Conservation (phyloP, 345 rosid species). For the Populus nigra region DNA sequence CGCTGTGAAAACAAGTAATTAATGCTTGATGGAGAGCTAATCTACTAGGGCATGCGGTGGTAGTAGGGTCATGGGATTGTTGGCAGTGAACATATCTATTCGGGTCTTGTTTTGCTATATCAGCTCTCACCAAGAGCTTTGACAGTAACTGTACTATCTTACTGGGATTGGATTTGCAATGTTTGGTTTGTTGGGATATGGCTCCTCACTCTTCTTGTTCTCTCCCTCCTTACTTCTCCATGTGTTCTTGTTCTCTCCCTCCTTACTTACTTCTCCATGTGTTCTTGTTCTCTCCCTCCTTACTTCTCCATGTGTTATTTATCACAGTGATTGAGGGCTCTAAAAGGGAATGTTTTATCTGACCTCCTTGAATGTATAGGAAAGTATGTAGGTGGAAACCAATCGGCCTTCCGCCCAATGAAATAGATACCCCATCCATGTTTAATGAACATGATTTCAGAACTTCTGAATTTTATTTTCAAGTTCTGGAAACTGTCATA, state of each 20-base stretch:
- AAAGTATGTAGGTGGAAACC: background rate
- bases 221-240: background rate
- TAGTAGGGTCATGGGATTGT: background rate
- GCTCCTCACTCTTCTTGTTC: background rate
- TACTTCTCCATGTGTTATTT: background rate
- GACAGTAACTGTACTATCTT: background rate
- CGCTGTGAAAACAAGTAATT: background rate
- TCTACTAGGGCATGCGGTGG: background rate
- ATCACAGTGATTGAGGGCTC: background rate
- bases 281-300: too few relatives aligned
- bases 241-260: background rate
- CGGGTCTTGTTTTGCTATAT: background rate
- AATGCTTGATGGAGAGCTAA: background rate
- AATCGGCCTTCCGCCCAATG: background rate
- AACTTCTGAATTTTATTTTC: background rate
- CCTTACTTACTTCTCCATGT: background rate
- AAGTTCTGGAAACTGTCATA: background rate
- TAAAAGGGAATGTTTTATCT: background rate
- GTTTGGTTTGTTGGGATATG: background rate
- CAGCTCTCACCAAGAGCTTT: background rate
- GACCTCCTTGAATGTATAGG: background rate
- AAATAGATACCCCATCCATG: background rate
- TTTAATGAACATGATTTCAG: background rate
- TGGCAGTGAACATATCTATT: background rate
- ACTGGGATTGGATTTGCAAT: background rate